Evolutionary conservation across 768 basidiomycete genomes (phyloP), one percentile per base, ranked within the genome.

Genomic region (Mycena alexandri): DNA sequence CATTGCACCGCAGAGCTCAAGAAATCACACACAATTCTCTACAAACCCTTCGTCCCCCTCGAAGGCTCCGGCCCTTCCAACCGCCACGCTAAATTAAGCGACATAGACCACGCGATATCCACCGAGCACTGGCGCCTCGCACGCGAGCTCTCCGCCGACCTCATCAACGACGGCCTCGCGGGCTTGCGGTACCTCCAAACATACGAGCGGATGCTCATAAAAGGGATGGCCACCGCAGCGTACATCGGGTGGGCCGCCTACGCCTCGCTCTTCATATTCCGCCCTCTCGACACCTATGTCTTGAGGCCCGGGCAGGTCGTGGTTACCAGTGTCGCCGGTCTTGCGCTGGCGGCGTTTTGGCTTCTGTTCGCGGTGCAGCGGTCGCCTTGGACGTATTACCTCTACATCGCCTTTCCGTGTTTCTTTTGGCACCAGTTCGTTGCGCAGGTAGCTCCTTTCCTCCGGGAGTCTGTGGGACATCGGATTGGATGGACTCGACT

Each of bases 121-220:
- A 61, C 74, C 10, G 76, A 79, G 34, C 60, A 79, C 5, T 93
- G 86, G 84, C 67, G 73, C 13, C 76, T 82, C n/a, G 88, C 87
- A 0, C 85, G 90, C 38, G 70, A 75, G 13, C 75, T 76, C 24
- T 88, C 90, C 1, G 75, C 79, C 3, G 77, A 84, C 21, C 81
- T 94, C 13, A 89, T 93, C 50, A 66, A 82, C 41, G 71, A 80
- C 13, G 82, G 85, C 8, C 79, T 94, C 6, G 78, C 81, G 42
- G 93, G 93, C 0, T 78, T 94, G 36, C 87, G 89, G 34, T 95
- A 95, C 73, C 85, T 95, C 6, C 91, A 95, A 76, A 94, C 92
- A 75, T 95, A 95, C 75, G 93, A 96, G 74, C 88, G 92, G 19
- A 80, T 86, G 34, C 78, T 95, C 50, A 90, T 96, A 33, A 86